Evolutionary conservation across 257 asterid genomes (phyloP).

Genomic region (Misopates orontium): DNA sequence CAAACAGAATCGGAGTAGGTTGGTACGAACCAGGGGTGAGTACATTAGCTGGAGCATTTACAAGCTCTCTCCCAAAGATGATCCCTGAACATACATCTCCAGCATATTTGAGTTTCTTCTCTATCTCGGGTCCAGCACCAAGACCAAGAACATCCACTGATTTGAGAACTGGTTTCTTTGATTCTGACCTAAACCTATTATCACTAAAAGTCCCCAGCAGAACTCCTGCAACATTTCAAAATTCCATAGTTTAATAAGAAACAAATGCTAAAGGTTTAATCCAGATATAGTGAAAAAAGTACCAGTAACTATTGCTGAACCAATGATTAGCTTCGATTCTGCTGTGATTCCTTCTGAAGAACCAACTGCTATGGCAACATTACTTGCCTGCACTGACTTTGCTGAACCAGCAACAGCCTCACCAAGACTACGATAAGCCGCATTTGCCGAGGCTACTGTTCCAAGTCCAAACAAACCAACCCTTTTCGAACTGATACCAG

Average conservation of each 20-base stretch:
- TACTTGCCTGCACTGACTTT: slow-evolving; percentile 68
- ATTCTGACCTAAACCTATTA: slow-evolving; percentile 80
- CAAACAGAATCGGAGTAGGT: not conserved
- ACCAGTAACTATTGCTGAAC: slow-evolving; percentile 90
- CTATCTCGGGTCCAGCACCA: slow-evolving; percentile 87
- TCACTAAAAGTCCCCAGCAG: slow-evolving; percentile 83
- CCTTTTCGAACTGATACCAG: slow-evolving; percentile 78
- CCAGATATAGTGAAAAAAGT: not conserved
- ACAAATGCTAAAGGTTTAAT: not conserved
- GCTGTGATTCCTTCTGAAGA: slow-evolving; percentile 61
- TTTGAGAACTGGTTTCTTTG: slow-evolving; percentile 60
- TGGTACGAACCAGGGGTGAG: slow-evolving; percentile 87
- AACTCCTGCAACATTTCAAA: slow-evolving; percentile 51
- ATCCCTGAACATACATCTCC: slow-evolving; percentile 75
- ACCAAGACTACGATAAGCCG: slow-evolving; percentile 67
- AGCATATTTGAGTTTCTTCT: slow-evolving; percentile 79
- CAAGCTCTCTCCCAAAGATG: slow-evolving; percentile 84
- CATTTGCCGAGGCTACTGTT: slow-evolving; percentile 45
- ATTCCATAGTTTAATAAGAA: not conserved
- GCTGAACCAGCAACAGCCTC: slow-evolving; percentile 93
- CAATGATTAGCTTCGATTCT: slow-evolving; percentile 62
- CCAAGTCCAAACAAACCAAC: slow-evolving; percentile 86
- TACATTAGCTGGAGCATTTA: slow-evolving; percentile 94
- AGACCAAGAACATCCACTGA: slow-evolving; percentile 90
- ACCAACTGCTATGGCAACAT: slow-evolving; percentile 82